Conservation (phyloP, 805 yeast genomes). For the Metschnikowia santaceciliae region DNA sequence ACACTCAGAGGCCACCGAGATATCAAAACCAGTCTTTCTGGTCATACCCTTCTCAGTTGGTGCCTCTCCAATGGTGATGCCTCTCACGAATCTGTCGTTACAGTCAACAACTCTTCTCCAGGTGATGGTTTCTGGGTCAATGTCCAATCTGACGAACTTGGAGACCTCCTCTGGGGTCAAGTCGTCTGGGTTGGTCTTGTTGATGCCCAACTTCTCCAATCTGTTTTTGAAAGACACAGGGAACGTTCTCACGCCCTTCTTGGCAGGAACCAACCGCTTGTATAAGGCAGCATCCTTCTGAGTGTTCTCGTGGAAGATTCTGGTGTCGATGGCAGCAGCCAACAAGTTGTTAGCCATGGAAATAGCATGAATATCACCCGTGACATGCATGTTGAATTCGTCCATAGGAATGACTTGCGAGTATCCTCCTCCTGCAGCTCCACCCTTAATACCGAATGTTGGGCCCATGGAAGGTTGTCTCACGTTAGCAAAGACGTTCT, state of each 20-base stretch:
- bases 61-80: slow-evolving; percentile 75
- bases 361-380: slow-evolving; percentile 85
- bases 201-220: slow-evolving; percentile 62
- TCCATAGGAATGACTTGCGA: slow-evolving; percentile 88
- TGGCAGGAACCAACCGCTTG: slow-evolving; percentile 70
- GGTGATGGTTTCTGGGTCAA: slow-evolving; percentile 75
- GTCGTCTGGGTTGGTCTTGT: slow-evolving; percentile 67
- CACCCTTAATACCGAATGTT: slow-evolving; percentile 84
- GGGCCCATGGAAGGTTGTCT: slow-evolving; percentile 91
- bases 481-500: slow-evolving; percentile 72
- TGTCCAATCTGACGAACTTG: slow-evolving; percentile 64
- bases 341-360: slow-evolving; percentile 76
- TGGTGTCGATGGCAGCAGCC: slow-evolving; percentile 83
- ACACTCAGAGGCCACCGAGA: slow-evolving; percentile 79
- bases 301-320: slow-evolving; percentile 80
- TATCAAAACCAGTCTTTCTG: slow-evolving; percentile 76
- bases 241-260: slow-evolving; percentile 66
- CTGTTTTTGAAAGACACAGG: slow-evolving; percentile 65
- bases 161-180: slow-evolving; percentile 65
- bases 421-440: slow-evolving; percentile 90
- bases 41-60: slow-evolving; percentile 75
- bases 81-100: slow-evolving; percentile 76
- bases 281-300: slow-evolving; percentile 71
- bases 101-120: slow-evolving; percentile 84
- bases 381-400: slow-evolving; percentile 80